A percentile compares a stretch with the other conserved stretches of the same genome.
phyloP scores from a whole-genome alignment of 257 asterid genomes.

The Lycium barbarum region DNA sequence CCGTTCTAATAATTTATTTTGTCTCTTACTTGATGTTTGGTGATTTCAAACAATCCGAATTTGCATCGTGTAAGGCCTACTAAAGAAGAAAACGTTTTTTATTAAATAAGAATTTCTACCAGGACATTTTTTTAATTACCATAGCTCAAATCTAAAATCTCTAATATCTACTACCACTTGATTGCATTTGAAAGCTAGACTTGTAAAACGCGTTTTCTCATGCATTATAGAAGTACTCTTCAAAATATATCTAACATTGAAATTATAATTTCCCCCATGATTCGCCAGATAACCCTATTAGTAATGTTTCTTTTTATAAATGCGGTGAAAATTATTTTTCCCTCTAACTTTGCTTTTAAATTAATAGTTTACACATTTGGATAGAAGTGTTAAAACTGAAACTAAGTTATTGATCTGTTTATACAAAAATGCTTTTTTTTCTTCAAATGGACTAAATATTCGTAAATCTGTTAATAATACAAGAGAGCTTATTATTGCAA shows the following conservation, averaged over 20 bases:
- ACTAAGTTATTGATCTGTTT: neutral
- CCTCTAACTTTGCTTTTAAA: neutral
- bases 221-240: neutral
- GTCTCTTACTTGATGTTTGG: neutral
- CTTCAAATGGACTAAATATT: neutral
- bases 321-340: neutral
- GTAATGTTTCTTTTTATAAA: neutral
- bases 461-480: neutral
- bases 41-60: neutral
- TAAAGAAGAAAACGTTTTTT: neutral
- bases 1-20: neutral
- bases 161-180: neutral
- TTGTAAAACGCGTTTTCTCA: neutral
- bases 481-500: neutral
- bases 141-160: neutral
- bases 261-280: too few relatives aligned
- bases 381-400: neutral
- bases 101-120: neutral
- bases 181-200: neutral
- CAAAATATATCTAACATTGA: too few relatives aligned
- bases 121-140: neutral
- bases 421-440: neutral
- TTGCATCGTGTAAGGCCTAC: neutral
- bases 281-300: neutral
- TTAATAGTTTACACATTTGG: neutral